Evolutionary conservation across 1,139 yeast genomes (phyloP), one percentile per base, ranked within the genome.

Genomic region (Geotrichum carabidarum): DNA sequence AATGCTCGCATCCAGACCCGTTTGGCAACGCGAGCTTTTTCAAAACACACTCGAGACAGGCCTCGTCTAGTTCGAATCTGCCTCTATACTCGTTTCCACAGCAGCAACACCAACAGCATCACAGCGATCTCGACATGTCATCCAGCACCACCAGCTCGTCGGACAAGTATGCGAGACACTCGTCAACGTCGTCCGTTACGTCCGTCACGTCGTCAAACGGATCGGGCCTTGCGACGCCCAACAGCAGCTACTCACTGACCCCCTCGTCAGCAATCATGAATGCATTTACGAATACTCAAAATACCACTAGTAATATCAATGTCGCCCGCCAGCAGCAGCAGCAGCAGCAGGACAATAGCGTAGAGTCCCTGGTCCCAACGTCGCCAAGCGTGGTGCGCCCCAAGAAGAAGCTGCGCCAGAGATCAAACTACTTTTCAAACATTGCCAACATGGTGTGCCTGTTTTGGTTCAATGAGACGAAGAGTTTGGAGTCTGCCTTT

Each of bases 391-490:
- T 12, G n/a, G 12, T 27, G 8, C 27, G 44, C 8, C 22, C 44
- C 11, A 40, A 40, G 31, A 43, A 30, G 17, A 8, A 14, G 22
- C 22, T 43, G 5, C 46, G 18, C 35, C 34, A 30, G 14, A 31
- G 41, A 31, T 35, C 47, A 8, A 44, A 44, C 37, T 64, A 64
- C 53, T 60, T 54, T 56, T 51, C 57, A 53, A 65, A 66, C 45
- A 59, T 65, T 12, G 69, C 71, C 27, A 62, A 62, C 50, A 57
- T 68, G 37, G 65, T 66, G 30, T 67, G 70, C 46, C 61, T 68
- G 51, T 62, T 68, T 40, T 67, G 70, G 70, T 66, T 66, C 58
- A 65, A 65, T 50, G 65, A 61, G 38, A 53, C 49, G 37, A 15
- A 54, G 11, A 14, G 53, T 42, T 55, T 62, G 37, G 53, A 55